Percentiles rank a stretch among this genome's conserved stretches.
Conservation (phyloP, 306 rosid species). For the Malus orientalis region DNA sequence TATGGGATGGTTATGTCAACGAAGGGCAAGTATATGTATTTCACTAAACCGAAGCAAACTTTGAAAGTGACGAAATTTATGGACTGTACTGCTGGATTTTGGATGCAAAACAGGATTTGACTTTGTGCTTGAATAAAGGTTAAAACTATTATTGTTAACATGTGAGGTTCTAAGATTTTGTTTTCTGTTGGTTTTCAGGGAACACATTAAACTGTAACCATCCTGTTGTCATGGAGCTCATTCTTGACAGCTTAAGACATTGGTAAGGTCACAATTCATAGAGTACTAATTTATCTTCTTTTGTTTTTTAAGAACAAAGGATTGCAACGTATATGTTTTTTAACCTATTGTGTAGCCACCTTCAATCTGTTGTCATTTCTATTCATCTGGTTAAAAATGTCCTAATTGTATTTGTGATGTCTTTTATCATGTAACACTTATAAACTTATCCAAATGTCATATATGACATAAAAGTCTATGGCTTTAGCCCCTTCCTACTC, state of each 20-base stretch:
- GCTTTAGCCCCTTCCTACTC: background rate
- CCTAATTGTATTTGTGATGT: background rate
- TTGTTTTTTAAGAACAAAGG: background rate
- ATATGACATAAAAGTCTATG: background rate
- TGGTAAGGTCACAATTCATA: constrained; percentile 43
- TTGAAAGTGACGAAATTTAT: background rate
- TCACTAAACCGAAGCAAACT: background rate
- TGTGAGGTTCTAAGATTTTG: constrained; percentile 17
- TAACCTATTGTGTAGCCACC: background rate
- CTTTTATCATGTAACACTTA: background rate
- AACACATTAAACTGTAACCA: constrained; percentile 91
- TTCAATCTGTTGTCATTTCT: background rate
- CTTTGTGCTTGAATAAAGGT: background rate
- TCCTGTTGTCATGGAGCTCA: constrained; percentile 88
- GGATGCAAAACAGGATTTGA: background rate
- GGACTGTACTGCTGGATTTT: background rate
- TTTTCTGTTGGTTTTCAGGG: constrained; percentile 44
- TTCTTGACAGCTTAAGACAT: constrained; percentile 94
- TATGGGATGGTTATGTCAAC: background rate
- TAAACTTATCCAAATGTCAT: background rate
- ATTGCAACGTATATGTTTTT: background rate
- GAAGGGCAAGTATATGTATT: background rate
- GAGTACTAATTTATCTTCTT: background rate
- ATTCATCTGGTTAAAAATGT: background rate
- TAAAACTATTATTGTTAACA: constrained; percentile 6